These are phyloP conservation scores for Agaricales sp. DNA, from an alignment of 1,284 basidiomycete species.

Conservation along the genomic window DNA sequence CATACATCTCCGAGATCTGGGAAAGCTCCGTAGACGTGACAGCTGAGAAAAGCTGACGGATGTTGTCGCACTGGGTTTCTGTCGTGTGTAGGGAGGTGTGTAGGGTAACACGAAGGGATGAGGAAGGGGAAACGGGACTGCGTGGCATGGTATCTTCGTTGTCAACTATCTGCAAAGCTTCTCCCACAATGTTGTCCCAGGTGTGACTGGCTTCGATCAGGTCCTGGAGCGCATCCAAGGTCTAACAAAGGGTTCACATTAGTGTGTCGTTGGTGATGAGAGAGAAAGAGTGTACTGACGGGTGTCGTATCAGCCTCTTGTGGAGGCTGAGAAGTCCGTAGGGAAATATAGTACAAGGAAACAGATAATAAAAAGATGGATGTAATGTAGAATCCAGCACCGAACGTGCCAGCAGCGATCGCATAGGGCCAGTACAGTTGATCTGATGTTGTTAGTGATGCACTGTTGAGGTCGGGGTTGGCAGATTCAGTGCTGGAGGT, in stretches of 20 bases:
- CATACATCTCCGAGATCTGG: slow-evolving; percentile 77
- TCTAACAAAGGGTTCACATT: slow-evolving; percentile 25
- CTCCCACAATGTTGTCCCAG: slow-evolving; percentile 65
- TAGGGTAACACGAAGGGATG: slow-evolving; percentile 51
- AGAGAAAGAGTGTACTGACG: slow-evolving; percentile 33
- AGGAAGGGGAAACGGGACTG: slow-evolving; percentile 8
- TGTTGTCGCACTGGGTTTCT: slow-evolving; percentile 68
- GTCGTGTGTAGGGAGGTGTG: slow-evolving; percentile 64
- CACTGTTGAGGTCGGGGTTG: slow-evolving; percentile 15
- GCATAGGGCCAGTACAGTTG: slow-evolving; percentile 28
- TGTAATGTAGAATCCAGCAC: slow-evolving; percentile 36
- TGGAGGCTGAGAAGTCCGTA: slow-evolving; percentile 14
- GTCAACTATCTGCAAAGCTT: slow-evolving; percentile 54
- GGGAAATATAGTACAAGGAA: slow-evolving; percentile 30
- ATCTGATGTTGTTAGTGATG: slow-evolving; percentile 18
- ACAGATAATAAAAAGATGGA: slow-evolving; percentile 31
- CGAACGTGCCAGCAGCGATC: slow-evolving; percentile 31
- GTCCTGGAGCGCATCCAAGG: slow-evolving; percentile 50
- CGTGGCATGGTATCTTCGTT: slow-evolving; percentile 38
- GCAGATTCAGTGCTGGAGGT: slow-evolving; percentile 26
- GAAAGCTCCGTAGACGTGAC: slow-evolving; percentile 57
- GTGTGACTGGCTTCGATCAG: slow-evolving; percentile 52
- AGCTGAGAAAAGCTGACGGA: slow-evolving; percentile 65
- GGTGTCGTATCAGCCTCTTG: slow-evolving; percentile 34
- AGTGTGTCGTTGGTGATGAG: slow-evolving; percentile 3